phyloP scores from a whole-genome alignment of 2,329 filamentous ascomycete species.

The Fusarium nygamai region DNA sequence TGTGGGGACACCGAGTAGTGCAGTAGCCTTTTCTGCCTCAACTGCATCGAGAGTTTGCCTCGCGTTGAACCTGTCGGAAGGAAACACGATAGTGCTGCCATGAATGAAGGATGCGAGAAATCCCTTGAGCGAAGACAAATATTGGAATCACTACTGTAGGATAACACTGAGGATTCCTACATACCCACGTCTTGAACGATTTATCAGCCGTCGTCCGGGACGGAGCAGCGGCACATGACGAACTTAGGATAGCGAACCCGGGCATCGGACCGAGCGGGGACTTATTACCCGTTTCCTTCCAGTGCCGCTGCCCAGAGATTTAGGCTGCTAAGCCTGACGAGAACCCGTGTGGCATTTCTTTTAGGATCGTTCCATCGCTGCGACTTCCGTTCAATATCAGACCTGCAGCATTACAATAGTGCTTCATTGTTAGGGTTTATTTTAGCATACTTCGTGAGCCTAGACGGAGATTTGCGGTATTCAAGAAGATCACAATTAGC shows the following conservation, averaged over 20 bases:
- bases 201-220: neutral
- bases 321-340: fast-evolving
- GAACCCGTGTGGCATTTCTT: fast-evolving
- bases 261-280: neutral
- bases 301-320: fast-evolving
- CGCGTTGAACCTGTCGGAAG: neutral
- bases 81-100: neutral
- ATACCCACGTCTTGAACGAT: neutral
- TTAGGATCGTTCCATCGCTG: fast-evolving
- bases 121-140: neutral
- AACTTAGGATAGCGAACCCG: neutral
- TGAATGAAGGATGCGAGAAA: neutral
- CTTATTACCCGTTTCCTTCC: neutral
- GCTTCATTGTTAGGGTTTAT: no score
- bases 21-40: neutral
- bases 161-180: fast-evolving
- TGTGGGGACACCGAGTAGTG: neutral
- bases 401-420: neutral
- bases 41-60: neutral
- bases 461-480: fast-evolving
- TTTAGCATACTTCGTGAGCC: fast-evolving
- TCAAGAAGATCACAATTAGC: no score
- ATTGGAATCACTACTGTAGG: fast-evolving
- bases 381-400: neutral
- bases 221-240: neutral